Conservation (phyloP, 768 basidiomycete species). For the Rhodosporidiobolus sp. region DNA sequence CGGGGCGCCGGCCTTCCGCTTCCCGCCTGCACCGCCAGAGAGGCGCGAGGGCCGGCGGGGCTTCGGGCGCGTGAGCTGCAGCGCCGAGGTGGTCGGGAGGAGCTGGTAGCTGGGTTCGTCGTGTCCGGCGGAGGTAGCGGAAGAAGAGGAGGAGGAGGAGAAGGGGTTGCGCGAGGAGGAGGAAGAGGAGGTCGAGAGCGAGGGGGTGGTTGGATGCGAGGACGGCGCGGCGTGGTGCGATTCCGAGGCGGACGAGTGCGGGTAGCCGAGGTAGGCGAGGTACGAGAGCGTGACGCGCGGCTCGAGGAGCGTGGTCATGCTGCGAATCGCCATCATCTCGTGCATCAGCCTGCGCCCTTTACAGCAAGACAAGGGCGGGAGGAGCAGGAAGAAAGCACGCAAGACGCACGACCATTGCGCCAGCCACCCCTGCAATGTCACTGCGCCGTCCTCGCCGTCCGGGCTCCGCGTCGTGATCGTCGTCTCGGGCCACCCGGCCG, state of each 20-base stretch:
- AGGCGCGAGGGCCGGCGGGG: slow-evolving; percentile 80
- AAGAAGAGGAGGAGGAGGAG: slow-evolving; percentile 1
- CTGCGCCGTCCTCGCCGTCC: slow-evolving; percentile 59
- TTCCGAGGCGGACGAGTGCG: slow-evolving; percentile 56
- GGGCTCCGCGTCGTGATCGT: slow-evolving; percentile 71
- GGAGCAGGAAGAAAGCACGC: background rate
- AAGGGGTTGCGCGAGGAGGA: slow-evolving; percentile 1
- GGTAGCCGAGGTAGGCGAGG: slow-evolving; percentile 91
- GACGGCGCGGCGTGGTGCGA: slow-evolving; percentile 9
- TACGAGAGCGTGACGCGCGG: slow-evolving; percentile 87
- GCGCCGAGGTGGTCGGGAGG: slow-evolving; percentile 63
- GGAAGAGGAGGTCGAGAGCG: background rate
- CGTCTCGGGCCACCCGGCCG: slow-evolving; percentile 85
- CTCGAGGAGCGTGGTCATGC: slow-evolving; percentile 96
- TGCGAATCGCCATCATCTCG: slow-evolving; percentile 45
- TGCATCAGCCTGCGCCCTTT: background rate
- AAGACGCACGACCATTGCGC: slow-evolving; percentile 90
- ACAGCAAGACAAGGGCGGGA: background rate
- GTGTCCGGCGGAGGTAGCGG: background rate
- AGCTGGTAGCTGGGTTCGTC: slow-evolving; percentile 45
- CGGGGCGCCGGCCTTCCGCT: slow-evolving; percentile 59
- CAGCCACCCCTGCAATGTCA: slow-evolving; percentile 96
- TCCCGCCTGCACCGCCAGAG: too few species aligned
- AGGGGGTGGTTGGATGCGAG: background rate
- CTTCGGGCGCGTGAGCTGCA: slow-evolving; percentile 66